Percentiles rank a stretch among this genome's conserved stretches.
phyloP scores from a whole-genome alignment of 164 flowering plant species.

The Chimonanthus salicifolius region DNA sequence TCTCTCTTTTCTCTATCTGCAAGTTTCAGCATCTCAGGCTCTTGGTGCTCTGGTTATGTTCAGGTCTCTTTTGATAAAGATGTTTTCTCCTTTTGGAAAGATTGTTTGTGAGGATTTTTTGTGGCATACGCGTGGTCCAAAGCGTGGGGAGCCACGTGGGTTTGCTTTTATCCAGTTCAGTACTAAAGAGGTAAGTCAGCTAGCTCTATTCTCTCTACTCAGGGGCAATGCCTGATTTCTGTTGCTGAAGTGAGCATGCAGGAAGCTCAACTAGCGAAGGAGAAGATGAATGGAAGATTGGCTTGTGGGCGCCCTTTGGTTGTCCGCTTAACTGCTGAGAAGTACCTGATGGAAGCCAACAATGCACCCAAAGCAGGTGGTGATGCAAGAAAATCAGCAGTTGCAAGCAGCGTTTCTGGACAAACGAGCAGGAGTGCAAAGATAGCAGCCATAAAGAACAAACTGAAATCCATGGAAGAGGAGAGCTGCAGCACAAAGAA shows the following conservation, averaged over 20 bases:
- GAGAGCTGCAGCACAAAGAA: constrained; percentile 49
- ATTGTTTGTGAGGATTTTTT: constrained; percentile 73
- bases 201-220: not conserved
- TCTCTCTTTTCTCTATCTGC: not conserved
- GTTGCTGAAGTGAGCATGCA: constrained; percentile 82
- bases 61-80: constrained; percentile 70
- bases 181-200: constrained; percentile 65
- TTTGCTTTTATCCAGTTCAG: constrained; percentile 79
- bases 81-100: constrained; percentile 90
- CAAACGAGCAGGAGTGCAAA: constrained; percentile 63
- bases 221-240: constrained; percentile 39
- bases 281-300: constrained; percentile 81
- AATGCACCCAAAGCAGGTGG: constrained; percentile 27
- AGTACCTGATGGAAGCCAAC: constrained; percentile 31
- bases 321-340: constrained; percentile 78
- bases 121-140: constrained; percentile 90
- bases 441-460: constrained; percentile 83
- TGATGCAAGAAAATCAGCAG: constrained; percentile 26
- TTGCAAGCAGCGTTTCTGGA: constrained; percentile 33
- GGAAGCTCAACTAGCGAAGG: constrained; percentile 86
- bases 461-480: constrained; percentile 67
- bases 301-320: constrained; percentile 83
- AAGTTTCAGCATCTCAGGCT: not conserved
- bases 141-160: constrained; percentile 87
- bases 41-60: not conserved